phyloP scores from a whole-genome alignment of 805 yeast species.

The Teunomyces aglyptinius region DNA sequence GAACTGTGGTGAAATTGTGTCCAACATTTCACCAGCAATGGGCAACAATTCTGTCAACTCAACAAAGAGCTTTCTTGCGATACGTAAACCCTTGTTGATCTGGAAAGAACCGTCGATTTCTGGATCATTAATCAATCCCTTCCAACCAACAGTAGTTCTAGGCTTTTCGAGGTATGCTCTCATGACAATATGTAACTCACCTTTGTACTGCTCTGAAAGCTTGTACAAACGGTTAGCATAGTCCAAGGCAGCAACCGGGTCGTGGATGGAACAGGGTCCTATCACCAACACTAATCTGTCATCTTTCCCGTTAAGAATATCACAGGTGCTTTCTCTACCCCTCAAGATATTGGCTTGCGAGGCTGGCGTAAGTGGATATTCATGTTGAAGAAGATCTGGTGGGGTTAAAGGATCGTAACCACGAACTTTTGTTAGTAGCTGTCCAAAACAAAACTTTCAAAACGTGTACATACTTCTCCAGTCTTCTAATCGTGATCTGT shows the following conservation, averaged over 20 bases:
- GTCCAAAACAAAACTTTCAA: neutral
- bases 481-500: constrained; percentile 63
- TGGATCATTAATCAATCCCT: constrained; percentile 96
- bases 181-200: constrained; percentile 86
- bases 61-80: constrained; percentile 82
- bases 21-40: constrained; percentile 96
- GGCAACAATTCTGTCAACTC: constrained; percentile 82
- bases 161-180: constrained; percentile 98
- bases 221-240: constrained; percentile 68
- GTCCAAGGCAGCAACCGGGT: constrained; percentile 87
- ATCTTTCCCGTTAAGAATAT: constrained; percentile 74
- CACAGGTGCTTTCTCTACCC: constrained; percentile 74
- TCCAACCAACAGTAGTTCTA: constrained; percentile 99
- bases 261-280: constrained; percentile 98
- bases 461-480: constrained; percentile 44
- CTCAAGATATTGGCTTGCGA: constrained; percentile 62
- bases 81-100: constrained; percentile 90
- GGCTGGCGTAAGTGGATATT: constrained; percentile 63
- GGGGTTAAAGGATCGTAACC: constrained; percentile 97
- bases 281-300: constrained; percentile 87
- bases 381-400: constrained; percentile 88
- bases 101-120: constrained; percentile 90
- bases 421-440: constrained; percentile 34
- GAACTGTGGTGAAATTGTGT: constrained; percentile 95
- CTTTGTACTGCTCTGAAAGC: constrained; percentile 59